Evolutionary conservation across 2,329 filamentous ascomycete species (phyloP).

Genomic region (Herpotrichia juniperi): DNA sequence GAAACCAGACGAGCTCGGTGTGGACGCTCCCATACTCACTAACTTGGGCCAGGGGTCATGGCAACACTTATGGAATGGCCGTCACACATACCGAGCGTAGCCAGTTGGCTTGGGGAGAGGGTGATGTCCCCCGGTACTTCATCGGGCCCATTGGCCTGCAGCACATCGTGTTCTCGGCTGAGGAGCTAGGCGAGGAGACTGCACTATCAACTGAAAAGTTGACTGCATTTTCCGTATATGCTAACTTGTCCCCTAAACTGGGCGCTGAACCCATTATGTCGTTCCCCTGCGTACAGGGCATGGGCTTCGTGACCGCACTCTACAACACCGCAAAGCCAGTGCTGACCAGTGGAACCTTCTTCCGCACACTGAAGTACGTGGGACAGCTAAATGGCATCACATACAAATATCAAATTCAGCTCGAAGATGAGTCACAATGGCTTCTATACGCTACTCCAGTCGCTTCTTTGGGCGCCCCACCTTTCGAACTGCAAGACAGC

Average conservation of each 20-base stretch:
- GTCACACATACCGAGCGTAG: constrained; percentile 75
- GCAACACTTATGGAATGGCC: constrained; percentile 76
- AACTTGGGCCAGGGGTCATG: constrained; percentile 55
- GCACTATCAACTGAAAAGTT: constrained; percentile 59
- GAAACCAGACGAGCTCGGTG: constrained; percentile 68
- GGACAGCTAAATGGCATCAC: constrained; percentile 56
- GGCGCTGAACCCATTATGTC: constrained; percentile 66
- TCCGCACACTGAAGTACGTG: constrained; percentile 64
- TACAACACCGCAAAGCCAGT: constrained; percentile 74
- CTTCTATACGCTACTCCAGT: constrained; percentile 75
- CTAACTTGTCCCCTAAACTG: constrained; percentile 67
- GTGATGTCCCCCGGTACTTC: constrained; percentile 66
- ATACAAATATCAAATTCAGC: constrained; percentile 74
- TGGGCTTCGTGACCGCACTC: constrained; percentile 81
- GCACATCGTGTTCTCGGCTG: constrained; percentile 79
- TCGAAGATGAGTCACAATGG: constrained; percentile 77
- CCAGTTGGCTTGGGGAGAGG: constrained; percentile 61
- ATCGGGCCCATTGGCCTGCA: constrained; percentile 85
- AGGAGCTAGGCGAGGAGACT: constrained; percentile 71
- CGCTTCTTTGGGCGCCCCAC: constrained; percentile 62
- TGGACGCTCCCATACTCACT: constrained; percentile 72
- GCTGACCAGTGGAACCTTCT: constrained; percentile 77
- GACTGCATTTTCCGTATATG: constrained; percentile 66
- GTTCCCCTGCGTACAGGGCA: constrained; percentile 86
- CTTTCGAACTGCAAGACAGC: constrained; percentile 71